Evolutionary conservation across 805 yeast genomes (phyloP), one percentile per base, ranked within the genome.

Genomic region (Metschnikowia kofuensis): DNA sequence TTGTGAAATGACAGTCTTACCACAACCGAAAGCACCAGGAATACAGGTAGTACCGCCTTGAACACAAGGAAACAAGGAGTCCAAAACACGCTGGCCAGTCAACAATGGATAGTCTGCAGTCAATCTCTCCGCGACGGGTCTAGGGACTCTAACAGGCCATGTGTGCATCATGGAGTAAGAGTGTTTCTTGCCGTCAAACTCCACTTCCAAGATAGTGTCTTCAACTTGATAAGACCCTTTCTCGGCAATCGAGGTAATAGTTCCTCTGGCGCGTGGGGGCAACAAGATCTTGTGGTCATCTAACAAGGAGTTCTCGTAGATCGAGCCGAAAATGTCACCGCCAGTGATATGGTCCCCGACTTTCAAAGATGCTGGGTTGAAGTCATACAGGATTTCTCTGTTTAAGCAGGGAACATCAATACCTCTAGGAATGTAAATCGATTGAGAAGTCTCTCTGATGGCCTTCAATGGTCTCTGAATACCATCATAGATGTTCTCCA

Each of bases 31-130:
- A 55, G 99, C 99, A 75, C 99, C 99, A 41, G 99, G 99, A 69
- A 94, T 94, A 86, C 99, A 95, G 34, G 99, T 94, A 36, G 99
- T 94, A 78, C 99, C 99, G 76, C 99, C 99, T 78, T 94, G 99
- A 61, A 94, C 99, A 83, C 96, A 87, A 42, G 99, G 99, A 81
- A 94, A 94, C 57, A 94, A 80, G 30, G 99, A 85, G 73, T 94
- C 99, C 70, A 94, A 79, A 44, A 94, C 99, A 80, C 99, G 88
- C 78, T 94, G 99, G 64, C 99, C 99, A 15, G 99, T 94, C 63
- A 94, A 80, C 61, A 94, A 79, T 45, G 99, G 99, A 70, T 87
- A 82, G 72, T 92, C 94, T 38, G 99, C 98, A 52, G 96, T 76
- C 55, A 89, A 74, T 68, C 92, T 90, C 71, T 90, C 95, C 44